Base-by-base conservation (phyloP, 116 monocot genomes). In the Iris pallida region DNA sequence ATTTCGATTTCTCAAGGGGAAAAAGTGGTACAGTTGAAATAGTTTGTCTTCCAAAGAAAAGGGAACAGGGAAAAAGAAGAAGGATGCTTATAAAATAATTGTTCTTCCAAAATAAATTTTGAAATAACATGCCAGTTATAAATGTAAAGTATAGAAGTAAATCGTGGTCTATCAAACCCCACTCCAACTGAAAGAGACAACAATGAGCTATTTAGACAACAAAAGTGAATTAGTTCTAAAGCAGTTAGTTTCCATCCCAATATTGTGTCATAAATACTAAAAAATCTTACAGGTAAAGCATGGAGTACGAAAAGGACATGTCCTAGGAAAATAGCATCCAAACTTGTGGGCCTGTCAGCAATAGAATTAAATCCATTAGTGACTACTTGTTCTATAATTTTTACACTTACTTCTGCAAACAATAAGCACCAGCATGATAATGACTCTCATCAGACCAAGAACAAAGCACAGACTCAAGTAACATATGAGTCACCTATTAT, bases 261-360 rank as follows among this genome's bases (percentile, higher is more conserved):
- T 12, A 62, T 47, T 1, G 30, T 30, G 30, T 30, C 30, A 30
- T 30, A 30, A 3, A 30, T 1, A 30, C 30, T 30, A 30, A 30
- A 30, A 67, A 52, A 45, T 79, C 83, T 87, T 75, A 97, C 97
- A 59, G 89, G 79, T 53, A 81, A 78, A 69, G 78, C 83, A 68
- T 92, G 80, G 53, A 97, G 97, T 4, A 88, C 90, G 85, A 92
- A 87, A 66, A 87, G 77, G 2, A 88, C 87, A 82, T 97, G 92
- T 59, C 87, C 97, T 69, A 97, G 92, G 71, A 97, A 97, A 76
- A 85, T 61, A 60, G 97, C 90, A 80, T 97, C 97, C 63, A 92
- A 70, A 78, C 93, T 93, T 16, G 97, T 97, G 15, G 97, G 92
- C 75, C 97, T 97, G 81, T 8, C 46, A 9, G 18, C 45, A 71